Conservation (phyloP, 2,329 filamentous ascomycete species). For the Sarocladium oryzae region DNA sequence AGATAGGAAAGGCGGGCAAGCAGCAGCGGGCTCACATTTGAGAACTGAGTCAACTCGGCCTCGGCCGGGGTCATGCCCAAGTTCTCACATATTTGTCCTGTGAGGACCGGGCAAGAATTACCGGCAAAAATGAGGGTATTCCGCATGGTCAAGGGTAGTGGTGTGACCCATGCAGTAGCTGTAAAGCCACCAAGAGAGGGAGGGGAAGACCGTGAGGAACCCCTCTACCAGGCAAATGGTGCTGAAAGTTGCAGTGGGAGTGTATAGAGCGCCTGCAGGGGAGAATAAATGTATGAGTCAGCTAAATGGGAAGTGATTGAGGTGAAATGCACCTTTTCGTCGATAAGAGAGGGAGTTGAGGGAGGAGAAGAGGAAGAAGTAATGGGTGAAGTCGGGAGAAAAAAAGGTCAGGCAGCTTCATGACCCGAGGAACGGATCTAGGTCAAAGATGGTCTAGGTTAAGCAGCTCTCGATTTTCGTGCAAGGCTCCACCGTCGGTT, state of each 20-base stretch:
- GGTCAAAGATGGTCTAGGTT: neutral
- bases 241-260: neutral
- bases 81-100: conserved; percentile 60
- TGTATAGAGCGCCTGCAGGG: too few relatives aligned
- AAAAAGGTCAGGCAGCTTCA: conserved; percentile 10
- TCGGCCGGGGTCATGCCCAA: conserved; percentile 58
- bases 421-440: conserved; percentile 1
- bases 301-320: too few relatives aligned
- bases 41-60: conserved; percentile 63
- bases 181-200: neutral
- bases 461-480: conserved; percentile 4
- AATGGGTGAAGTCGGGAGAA: conserved; percentile 18
- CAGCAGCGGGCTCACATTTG: conserved; percentile 50
- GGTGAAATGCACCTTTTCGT: neutral
- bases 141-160: conserved; percentile 40
- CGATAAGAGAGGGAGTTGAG: conserved; percentile 11
- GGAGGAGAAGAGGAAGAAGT: conserved; percentile 19
- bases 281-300: neutral
- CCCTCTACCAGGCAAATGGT: too few relatives aligned
- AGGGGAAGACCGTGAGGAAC: conserved; percentile 6
- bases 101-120: conserved; percentile 59
- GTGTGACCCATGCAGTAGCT: conserved; percentile 5
- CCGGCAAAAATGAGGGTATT: conserved; percentile 63
- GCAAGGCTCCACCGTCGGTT: conserved; percentile 4
- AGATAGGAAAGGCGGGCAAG: conserved; percentile 10